Percentiles rank a stretch among this genome's conserved stretches.
These are phyloP conservation scores for Abelmoschus esculentus DNA, from an alignment of 345 rosid genomes.

Conservation along the genomic window DNA sequence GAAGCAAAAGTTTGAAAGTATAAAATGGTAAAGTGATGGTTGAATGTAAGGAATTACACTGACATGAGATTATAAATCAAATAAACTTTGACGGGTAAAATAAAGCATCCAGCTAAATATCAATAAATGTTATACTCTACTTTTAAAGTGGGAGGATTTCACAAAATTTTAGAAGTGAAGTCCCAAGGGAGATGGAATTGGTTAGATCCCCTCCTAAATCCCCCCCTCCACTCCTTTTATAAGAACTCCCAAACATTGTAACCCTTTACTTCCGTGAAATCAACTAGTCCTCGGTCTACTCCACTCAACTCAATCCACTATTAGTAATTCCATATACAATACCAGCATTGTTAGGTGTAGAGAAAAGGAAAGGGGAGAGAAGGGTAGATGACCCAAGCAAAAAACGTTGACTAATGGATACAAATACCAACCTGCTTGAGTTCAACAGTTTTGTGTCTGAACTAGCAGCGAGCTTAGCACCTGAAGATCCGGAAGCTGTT, in stretches of 20 bases:
- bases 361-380: background rate
- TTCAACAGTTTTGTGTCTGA: slow-evolving; percentile 23
- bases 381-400: background rate
- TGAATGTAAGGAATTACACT: too few species aligned
- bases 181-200: background rate
- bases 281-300: background rate
- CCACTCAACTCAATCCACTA: background rate
- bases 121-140: background rate
- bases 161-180: too few species aligned
- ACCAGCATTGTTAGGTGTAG: background rate
- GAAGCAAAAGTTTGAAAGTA: too few species aligned
- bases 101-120: background rate
- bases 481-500: slow-evolving; percentile 21
- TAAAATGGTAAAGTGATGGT: too few species aligned
- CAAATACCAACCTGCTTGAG: slow-evolving; percentile 34
- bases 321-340: background rate
- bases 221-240: background rate
- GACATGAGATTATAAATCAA: too few species aligned
- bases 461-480: slow-evolving; percentile 16
- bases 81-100: too few species aligned
- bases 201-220: background rate
- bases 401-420: background rate
- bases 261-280: background rate
- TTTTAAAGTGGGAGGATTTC: background rate
- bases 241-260: background rate